Evolutionary conservation across 306 rosid genomes (phyloP).

Genomic region (Ziziphus jujuba): DNA sequence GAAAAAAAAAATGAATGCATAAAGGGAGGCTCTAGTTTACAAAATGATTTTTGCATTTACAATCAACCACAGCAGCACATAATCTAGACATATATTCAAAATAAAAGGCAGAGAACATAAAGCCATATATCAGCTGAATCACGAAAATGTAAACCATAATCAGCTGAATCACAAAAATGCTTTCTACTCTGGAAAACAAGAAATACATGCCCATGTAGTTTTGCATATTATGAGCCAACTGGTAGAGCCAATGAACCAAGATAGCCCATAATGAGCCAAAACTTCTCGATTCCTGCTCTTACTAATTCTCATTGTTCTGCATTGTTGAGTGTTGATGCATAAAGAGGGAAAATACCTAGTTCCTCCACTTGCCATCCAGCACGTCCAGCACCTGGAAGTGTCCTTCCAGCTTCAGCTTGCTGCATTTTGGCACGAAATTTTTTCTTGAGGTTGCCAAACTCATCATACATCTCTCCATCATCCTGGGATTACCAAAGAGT

Average conservation of each 20-base stretch:
- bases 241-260: neutral
- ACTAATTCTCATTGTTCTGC: neutral
- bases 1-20: neutral
- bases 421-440: constrained; percentile 91
- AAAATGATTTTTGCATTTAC: no score
- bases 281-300: neutral
- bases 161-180: neutral
- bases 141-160: no score
- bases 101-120: neutral
- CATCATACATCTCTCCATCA: constrained; percentile 97
- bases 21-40: no score
- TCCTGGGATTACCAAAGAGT: constrained; percentile 50
- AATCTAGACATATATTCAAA: no score
- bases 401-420: constrained; percentile 73
- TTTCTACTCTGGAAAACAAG: neutral
- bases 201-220: neutral
- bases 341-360: constrained; percentile 57
- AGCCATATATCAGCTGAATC: neutral
- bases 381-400: constrained; percentile 94
- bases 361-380: constrained; percentile 99
- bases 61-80: no score
- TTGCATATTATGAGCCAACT: constrained; percentile 4
- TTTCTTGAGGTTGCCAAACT: constrained; percentile 97
- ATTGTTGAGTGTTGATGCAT: neutral
- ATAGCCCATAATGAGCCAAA: neutral